Evolutionary conservation across 805 yeast species (phyloP), one percentile per base, ranked within the genome.

Genomic region (Debaryomyces hansenii): DNA sequence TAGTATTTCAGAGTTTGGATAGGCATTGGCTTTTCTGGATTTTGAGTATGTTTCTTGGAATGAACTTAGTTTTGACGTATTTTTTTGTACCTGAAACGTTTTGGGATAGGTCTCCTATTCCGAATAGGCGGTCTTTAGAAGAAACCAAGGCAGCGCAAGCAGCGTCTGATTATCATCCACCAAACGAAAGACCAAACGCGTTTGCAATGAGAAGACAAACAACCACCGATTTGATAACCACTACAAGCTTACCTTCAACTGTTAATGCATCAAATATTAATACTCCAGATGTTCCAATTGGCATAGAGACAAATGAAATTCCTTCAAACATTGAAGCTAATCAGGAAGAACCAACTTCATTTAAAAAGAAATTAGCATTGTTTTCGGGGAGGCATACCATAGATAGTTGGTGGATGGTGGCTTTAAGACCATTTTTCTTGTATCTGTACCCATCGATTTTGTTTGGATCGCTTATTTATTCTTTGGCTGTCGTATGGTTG

Each of bases 1-100:
- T 81, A 49, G 70, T 81, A 6, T 77, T 82, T 39, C 69, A 74
- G 44, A 57, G 66, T 45, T 60, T 75, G 39, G 70, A 75, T 52
- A 71, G 85, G 64, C 79, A 79, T 55, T 82, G 87, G 87, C 63
- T 81, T 31, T 82, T 77, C 56, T 82, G 84, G 83, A 75, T 81
- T 33, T 62, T 78, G 37, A 66, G 83, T 10, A 80, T 81, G 33
- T 70, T 81, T 45, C 67, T 78, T 11, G 85, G 80, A 0, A 57
- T 68, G 34, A 67, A 71, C 52, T 64, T 79, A 29, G 53, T 74
- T 2, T 59, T 74, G 24, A 74, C 79, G 11, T 74, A 72, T 46
- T 55, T 82, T 10, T 81, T 80, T 57, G 85, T 80, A 16, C 87
- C 86, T 2, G 87, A 82, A 47, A 82, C 87, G 1, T 82, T 78